These are phyloP conservation scores for Citrus sp. DNA, from an alignment of 345 rosid genomes.

Conservation along the genomic window DNA sequence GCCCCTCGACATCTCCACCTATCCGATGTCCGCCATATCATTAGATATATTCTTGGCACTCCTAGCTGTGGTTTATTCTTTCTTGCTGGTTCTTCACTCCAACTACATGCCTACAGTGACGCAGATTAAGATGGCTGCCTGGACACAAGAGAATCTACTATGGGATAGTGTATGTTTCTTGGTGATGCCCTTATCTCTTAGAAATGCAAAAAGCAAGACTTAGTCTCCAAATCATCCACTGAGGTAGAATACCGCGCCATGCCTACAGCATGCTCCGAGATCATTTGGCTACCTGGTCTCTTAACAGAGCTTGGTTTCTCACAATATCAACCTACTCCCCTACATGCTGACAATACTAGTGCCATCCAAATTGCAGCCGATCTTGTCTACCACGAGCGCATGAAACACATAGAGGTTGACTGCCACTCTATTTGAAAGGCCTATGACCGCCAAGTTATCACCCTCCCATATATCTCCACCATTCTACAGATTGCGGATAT, in stretches of 20 bases:
- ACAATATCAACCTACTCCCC: background rate
- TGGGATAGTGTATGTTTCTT: background rate
- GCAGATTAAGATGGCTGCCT: background rate
- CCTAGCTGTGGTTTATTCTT: background rate
- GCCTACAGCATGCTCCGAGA: background rate
- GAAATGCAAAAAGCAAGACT: background rate
- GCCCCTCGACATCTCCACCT: background rate
- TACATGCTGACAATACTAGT: background rate
- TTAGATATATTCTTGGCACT: background rate
- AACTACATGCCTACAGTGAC: background rate
- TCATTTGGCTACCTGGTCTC: background rate
- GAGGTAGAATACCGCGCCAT: background rate
- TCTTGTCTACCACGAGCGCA: slow-evolving; percentile 2
- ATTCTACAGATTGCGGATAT: background rate
- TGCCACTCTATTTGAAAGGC: background rate
- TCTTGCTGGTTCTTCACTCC: background rate
- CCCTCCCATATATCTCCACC: background rate
- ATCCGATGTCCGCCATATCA: background rate
- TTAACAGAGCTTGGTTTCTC: background rate
- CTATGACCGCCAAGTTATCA: background rate
- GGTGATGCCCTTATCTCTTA: background rate
- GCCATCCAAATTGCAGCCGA: background rate
- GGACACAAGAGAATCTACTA: background rate
- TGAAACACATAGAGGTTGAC: slow-evolving; percentile 4
- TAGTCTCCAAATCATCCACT: background rate